These are phyloP conservation scores for Euphorbia peplus DNA, from an alignment of 345 rosid species.

Conservation along the genomic window DNA sequence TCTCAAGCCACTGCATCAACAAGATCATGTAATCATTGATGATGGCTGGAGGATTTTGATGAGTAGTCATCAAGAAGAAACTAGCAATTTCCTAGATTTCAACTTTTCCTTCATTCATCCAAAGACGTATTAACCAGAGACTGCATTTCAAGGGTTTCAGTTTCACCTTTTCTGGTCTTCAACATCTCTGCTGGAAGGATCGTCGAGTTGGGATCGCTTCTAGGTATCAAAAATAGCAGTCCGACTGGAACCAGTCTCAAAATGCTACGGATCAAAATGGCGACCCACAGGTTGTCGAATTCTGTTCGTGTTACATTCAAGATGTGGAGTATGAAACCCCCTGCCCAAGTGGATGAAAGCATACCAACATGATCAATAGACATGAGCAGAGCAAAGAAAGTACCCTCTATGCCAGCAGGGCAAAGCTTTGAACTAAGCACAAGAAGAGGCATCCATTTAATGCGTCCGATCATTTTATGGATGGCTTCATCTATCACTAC, in stretches of 20 bases:
- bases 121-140: constrained; percentile 28
- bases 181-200: constrained; percentile 56
- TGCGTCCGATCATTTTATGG: constrained; percentile 49
- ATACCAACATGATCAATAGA: constrained; percentile 62
- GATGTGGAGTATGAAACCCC: constrained; percentile 55
- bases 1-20: neutral
- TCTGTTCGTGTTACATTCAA: constrained; percentile 53
- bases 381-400: constrained; percentile 76
- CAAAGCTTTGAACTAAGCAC: constrained; percentile 79
- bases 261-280: constrained; percentile 55
- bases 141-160: constrained; percentile 48
- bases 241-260: constrained; percentile 53
- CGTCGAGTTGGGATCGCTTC: constrained; percentile 43
- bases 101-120: neutral
- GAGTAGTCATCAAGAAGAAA: neutral
- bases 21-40: neutral
- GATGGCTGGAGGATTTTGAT: neutral
- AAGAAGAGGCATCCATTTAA: constrained; percentile 70
- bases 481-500: constrained; percentile 57
- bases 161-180: constrained; percentile 32
- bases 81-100: neutral
- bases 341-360: constrained; percentile 56
- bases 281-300: constrained; percentile 68
- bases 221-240: constrained; percentile 56
- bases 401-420: constrained; percentile 73